Conservation (phyloP, 768 basidiomycete species). For the Collybia mongolica region DNA sequence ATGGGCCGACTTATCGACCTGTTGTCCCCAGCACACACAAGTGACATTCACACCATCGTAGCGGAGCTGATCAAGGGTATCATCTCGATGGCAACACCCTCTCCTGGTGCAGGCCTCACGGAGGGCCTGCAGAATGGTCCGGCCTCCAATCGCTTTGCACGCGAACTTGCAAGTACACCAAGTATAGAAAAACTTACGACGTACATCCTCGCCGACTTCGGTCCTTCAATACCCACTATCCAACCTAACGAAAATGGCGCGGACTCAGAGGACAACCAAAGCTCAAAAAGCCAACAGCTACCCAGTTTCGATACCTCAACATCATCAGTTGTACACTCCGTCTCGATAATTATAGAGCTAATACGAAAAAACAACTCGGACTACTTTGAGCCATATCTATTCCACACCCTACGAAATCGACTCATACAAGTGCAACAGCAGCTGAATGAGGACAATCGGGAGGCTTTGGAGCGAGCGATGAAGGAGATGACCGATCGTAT, state of each 20-base stretch:
- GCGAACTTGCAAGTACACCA: conserved; percentile 77
- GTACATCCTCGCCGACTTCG: conserved; percentile 76
- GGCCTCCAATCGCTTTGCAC: conserved; percentile 83
- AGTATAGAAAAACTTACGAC: conserved; percentile 70
- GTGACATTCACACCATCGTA: conserved; percentile 81
- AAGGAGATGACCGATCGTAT: conserved; percentile 79
- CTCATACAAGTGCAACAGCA: conserved; percentile 87
- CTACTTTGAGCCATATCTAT: conserved; percentile 96
- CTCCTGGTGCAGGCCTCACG: conserved; percentile 72
- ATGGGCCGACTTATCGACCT: conserved; percentile 80
- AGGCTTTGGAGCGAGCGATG: conserved; percentile 69
- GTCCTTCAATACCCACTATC: conserved; percentile 16
- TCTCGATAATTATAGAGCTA: conserved; percentile 88
- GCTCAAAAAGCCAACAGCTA: conserved; percentile 13
- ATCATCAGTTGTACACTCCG: conserved; percentile 84
- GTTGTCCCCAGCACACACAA: conserved; percentile 73
- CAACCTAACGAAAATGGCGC: conserved; percentile 16
- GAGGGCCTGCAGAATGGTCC: conserved; percentile 68
- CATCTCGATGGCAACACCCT: conserved; percentile 90
- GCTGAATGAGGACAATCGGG: conserved; percentile 59
- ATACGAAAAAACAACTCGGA: conserved; percentile 98
- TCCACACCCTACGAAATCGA: conserved; percentile 89
- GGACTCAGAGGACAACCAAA: conserved; percentile 15
- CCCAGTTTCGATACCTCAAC: conserved; percentile 52
- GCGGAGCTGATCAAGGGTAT: conserved; percentile 93